Base-by-base conservation (phyloP, 1,284 basidiomycete genomes). In the Thecaphora thlaspeos region DNA sequence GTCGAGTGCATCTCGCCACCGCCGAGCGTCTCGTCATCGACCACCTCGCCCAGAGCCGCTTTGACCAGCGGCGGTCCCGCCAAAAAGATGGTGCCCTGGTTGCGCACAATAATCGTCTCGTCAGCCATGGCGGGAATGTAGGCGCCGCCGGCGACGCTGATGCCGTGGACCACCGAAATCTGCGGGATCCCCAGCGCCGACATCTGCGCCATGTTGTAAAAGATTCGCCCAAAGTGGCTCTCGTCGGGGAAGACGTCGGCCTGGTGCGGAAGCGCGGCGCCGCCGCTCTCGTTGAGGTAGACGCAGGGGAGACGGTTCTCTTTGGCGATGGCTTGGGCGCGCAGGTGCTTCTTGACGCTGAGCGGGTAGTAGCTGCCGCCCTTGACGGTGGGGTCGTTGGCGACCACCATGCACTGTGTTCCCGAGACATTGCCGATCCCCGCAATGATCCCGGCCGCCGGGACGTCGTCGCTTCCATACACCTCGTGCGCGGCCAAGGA, bases 121-220 rank as follows among this genome's bases (percentile, higher is more conserved):
- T 96, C 92, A 1, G 91, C 90, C 90, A 96, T 94, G 2, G 92
- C 91, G 26, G 92, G 92, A 41, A 95, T 90, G 79, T 96, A 95
- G 14, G 89, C 89, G 50, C 90, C 90, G 51, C 82, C 82, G 2
- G 92, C 92, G 18, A 96, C 91, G 41, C 88, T 90, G 73, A 95
- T 95, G 18, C 92, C 92, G 72, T 95, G 92, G 3, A 95, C 91
- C 18, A 92, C 86, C 24, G 90, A 88, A 71, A 96, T 88, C 79
- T 96, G 91, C 0, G 91, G 91, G 39, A 95, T 91, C 3, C 88
- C 87, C 1, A 90, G 82, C 0, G 89, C 89, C 44, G 89, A 92
- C 88, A 94, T 87, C 80, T 90, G 88, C 1, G 88, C 91, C 90
- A 94, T 95, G 75, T 96, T 95, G 79, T 92, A 95, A 80, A 96